Evolutionary conservation across 345 rosid genomes (phyloP).

Genomic region (Stellera chamaejasme): DNA sequence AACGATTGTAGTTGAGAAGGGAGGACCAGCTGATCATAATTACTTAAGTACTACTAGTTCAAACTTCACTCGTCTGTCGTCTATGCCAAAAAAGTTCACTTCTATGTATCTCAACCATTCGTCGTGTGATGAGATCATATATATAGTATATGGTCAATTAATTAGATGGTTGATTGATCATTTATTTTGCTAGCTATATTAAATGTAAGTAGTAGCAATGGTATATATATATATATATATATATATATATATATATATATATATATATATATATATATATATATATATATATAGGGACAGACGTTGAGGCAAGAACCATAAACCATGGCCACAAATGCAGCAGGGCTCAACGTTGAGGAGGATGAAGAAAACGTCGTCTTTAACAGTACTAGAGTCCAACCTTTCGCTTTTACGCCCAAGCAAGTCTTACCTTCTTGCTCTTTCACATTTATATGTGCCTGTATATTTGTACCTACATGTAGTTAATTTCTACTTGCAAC

Average conservation of each 20-base stretch:
- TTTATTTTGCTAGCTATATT: neutral
- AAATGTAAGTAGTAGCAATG: no score
- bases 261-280: neutral
- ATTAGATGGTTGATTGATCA: neutral
- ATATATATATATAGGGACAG: neutral
- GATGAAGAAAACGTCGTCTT: conserved; percentile 9
- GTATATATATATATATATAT: neutral
- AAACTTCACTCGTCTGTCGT: neutral
- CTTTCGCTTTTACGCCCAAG: conserved; percentile 7
- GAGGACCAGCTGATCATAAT: no score
- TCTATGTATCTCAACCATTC: neutral
- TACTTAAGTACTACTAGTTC: no score
- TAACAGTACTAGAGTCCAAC: conserved; percentile 1
- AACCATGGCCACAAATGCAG: conserved; percentile 9
- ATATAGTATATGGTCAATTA: neutral
- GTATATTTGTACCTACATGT: neutral
- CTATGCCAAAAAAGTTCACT: neutral
- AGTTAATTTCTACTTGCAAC: neutral
- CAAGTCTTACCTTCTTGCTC: neutral
- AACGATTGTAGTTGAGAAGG: no score
- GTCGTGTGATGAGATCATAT: neutral
- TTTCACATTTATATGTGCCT: neutral
- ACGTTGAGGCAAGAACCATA: neutral
- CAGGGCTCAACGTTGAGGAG: conserved; percentile 3
- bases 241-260: neutral